A percentile compares a stretch with the other conserved stretches of the same genome.
phyloP scores from a whole-genome alignment of 148 eudicot species.

The Cornus controversa region DNA sequence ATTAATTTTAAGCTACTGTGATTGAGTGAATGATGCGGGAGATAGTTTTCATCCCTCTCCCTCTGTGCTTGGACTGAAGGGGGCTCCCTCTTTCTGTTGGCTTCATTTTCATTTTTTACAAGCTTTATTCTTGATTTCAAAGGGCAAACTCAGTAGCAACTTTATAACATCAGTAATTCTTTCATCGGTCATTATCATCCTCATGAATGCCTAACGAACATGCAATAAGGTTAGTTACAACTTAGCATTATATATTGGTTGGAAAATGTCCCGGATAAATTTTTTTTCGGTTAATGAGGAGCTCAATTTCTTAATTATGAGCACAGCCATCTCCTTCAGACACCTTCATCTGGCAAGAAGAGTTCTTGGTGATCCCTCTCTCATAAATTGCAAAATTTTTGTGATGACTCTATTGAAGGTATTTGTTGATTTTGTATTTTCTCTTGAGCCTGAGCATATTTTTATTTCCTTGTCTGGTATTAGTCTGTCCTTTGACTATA shows the following conservation, averaged over 20 bases:
- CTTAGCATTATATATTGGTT: neutral
- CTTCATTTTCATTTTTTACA: slow-evolving; percentile 20
- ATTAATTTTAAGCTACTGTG: slow-evolving; percentile 59
- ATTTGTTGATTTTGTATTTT: neutral
- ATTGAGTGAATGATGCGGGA: slow-evolving; percentile 99
- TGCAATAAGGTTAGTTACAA: neutral
- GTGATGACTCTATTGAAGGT: neutral
- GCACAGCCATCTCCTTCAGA: neutral
- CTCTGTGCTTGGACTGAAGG: slow-evolving; percentile 99
- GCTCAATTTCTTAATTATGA: neutral
- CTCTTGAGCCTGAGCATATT: neutral
- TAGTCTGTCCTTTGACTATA: neutral
- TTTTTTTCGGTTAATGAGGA: neutral
- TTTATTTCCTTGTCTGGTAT: neutral
- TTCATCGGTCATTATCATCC: neutral
- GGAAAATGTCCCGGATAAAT: neutral
- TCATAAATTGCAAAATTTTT: neutral
- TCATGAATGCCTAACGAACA: neutral
- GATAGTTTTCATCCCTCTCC: slow-evolving; percentile 79
- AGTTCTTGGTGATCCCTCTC: neutral
- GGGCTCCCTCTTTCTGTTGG: slow-evolving; percentile 85
- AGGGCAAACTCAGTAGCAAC: neutral
- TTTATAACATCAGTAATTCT: neutral
- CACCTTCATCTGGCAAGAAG: neutral
- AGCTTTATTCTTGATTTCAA: slow-evolving; percentile 6